Conservation (phyloP, 1,284 basidiomycete genomes). For the Melanopsichium pennsylvanicum region DNA sequence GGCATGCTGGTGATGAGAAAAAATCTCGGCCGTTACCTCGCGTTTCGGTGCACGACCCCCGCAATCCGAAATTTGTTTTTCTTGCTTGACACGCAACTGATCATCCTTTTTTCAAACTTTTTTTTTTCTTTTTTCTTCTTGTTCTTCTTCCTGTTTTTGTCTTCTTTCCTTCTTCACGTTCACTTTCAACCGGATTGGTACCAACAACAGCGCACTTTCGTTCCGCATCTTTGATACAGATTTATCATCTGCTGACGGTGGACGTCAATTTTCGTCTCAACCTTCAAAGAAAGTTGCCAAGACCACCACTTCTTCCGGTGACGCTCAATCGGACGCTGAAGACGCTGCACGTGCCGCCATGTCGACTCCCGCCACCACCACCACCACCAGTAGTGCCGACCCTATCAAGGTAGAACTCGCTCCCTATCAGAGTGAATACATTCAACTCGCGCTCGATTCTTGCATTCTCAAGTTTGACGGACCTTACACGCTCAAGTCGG, state of each 20-base stretch:
- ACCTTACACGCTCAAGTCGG: constrained; percentile 75
- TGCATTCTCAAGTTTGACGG: constrained; percentile 62
- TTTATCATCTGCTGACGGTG: constrained; percentile 53
- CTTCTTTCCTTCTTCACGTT: constrained; percentile 1
- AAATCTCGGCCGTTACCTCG: constrained; percentile 1
- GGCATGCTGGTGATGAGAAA: no score
- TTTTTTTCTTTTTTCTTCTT: neutral
- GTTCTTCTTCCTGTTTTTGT: no score
- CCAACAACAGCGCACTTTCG: constrained; percentile 58
- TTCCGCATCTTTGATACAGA: constrained; percentile 61
- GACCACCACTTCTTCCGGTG: constrained; percentile 10
- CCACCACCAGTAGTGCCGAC: constrained; percentile 2
- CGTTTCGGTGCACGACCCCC: neutral
- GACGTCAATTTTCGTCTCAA: constrained; percentile 54
- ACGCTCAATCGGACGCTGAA: constrained; percentile 31
- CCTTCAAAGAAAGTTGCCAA: constrained; percentile 28
- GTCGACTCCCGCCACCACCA: constrained; percentile 3
- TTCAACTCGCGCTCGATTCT: constrained; percentile 56
- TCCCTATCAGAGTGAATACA: constrained; percentile 61
- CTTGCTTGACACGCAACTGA: constrained; percentile 10
- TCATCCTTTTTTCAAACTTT: constrained; percentile 4
- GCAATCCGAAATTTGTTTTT: constrained; percentile 6
- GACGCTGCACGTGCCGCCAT: constrained; percentile 39
- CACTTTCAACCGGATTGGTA: no score
- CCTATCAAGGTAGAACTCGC: constrained; percentile 41